Evolutionary conservation across 2,329 filamentous ascomycete genomes (phyloP).

Genomic region (Colletotrichum australisinense): DNA sequence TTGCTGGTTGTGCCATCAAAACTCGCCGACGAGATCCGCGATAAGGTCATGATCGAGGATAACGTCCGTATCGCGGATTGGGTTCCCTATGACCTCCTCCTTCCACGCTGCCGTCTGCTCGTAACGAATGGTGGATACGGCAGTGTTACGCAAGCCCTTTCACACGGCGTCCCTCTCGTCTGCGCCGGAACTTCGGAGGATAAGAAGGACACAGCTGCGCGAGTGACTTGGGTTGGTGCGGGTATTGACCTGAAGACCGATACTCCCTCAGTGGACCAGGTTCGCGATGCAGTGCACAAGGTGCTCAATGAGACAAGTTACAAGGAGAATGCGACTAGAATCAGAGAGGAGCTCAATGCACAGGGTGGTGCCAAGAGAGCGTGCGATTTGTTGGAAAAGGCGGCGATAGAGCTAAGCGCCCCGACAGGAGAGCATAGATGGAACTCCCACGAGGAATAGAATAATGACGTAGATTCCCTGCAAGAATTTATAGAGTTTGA

Average conservation of each 20-base stretch:
- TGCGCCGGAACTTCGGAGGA: conserved; percentile 51
- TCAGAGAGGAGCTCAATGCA: conserved; percentile 43
- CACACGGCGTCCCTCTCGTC: conserved; percentile 47
- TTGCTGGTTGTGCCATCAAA: conserved; percentile 49
- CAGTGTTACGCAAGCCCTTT: conserved; percentile 49
- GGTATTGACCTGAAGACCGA: conserved; percentile 51
- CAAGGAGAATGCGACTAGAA: conserved; percentile 36
- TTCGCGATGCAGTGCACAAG: conserved; percentile 40
- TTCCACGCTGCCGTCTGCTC: conserved; percentile 47
- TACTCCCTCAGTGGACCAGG: conserved; percentile 41
- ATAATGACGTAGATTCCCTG: neutral
- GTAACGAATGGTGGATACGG: conserved; percentile 52
- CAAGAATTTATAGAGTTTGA: neutral
- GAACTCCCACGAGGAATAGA: too few relatives aligned
- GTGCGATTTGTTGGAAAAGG: conserved; percentile 44
- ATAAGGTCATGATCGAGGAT: conserved; percentile 34
- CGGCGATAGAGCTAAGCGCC: neutral
- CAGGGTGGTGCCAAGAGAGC: conserved; percentile 42
- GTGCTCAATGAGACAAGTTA: conserved; percentile 42
- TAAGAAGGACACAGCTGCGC: conserved; percentile 50
- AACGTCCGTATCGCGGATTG: conserved; percentile 48
- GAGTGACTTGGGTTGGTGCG: conserved; percentile 45
- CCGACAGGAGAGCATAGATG: neutral
- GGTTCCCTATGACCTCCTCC: conserved; percentile 49
- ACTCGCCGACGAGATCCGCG: conserved; percentile 41